Base-by-base conservation (phyloP, 2,329 filamentous ascomycete species). In the Fusarium haematococcum region DNA sequence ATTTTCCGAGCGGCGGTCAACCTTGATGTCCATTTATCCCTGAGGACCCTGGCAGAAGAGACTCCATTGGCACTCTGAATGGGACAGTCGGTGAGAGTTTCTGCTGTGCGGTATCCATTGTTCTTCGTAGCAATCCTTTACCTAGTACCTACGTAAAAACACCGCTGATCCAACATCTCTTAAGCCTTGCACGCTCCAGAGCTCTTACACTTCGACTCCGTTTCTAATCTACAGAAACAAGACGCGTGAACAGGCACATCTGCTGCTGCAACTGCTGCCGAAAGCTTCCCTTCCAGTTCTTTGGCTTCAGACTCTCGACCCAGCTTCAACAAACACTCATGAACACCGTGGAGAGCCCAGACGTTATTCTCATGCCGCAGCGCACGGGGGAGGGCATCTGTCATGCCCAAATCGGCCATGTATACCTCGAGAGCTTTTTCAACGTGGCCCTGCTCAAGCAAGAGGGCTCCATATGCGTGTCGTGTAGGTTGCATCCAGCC, bases 401-500 rank as follows among this genome's bases (percentile, higher is more conserved):
- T 86, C 16, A 91, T 77, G 0, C 91, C 91, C 16, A 93, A 79
- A 75, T 93, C 91, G 0, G 89, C 90, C 23, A 81, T 83, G 72
- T 93, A 94, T 1, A 91, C 86, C 1, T 79, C 84, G 3, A 86
- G 81, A 0, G 91, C 91, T 58, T 92, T 84, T 27, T 88, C 85
- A 0, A 88, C 83, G n/a, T 83, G 83, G 0, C 88, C 90, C 77
- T 93, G 92, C 78, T 95, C 93, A 14, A 94, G 84, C 33, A 94
- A 79, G 5, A 95, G 84, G 0, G 92, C 93, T 2, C 91, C 92
- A 60, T 92, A 92, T 0, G 92, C 92, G 80, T 95, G 93, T 4
- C 92, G 85, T 0, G 90, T 89, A 0, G 93, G 93, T 78, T 93
- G 91, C 92, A 95, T 94, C 92, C 93, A 95, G 0, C 91, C 91